Conservation (phyloP, 2,329 filamentous ascomycete species). For the Lasiodiplodia gonubiensis region DNA sequence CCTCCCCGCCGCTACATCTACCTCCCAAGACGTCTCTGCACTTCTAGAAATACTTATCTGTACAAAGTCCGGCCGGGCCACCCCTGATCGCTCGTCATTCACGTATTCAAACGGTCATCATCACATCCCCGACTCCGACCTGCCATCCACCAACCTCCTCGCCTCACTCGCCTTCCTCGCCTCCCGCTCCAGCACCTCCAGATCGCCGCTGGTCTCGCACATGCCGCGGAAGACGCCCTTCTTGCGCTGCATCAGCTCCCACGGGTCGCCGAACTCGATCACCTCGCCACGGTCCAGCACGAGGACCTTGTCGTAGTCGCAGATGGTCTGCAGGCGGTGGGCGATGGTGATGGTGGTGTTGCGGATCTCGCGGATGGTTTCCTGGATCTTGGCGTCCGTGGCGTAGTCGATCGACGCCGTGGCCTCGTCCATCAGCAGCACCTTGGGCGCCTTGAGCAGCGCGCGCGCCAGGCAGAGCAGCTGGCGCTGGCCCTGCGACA, state of each 20-base stretch:
- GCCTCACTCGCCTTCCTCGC: constrained; percentile 59
- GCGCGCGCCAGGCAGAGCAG: constrained; percentile 92
- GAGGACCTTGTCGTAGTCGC: constrained; percentile 96
- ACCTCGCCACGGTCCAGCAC: constrained; percentile 89
- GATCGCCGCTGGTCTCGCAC: constrained; percentile 68
- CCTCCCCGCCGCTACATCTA: too few species aligned
- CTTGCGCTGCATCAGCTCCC: constrained; percentile 68
- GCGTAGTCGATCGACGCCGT: constrained; percentile 97
- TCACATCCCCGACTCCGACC: too few species aligned
- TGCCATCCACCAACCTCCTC: constrained; percentile 30
- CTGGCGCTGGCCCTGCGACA: constrained; percentile 95
- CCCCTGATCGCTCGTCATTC: not conserved
- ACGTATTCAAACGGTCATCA: not conserved
- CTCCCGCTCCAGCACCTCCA: constrained; percentile 62
- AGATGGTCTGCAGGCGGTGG: constrained; percentile 93
- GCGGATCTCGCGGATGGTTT: constrained; percentile 89
- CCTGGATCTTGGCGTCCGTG: constrained; percentile 94
- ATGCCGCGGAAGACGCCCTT: constrained; percentile 70
- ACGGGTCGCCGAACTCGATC: constrained; percentile 89
- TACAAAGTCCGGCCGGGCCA: not conserved
- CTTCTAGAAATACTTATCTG: not conserved
- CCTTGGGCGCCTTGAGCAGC: constrained; percentile 86
- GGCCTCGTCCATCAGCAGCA: constrained; percentile 99
- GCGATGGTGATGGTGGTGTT: constrained; percentile 96
- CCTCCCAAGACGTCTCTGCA: not conserved